phyloP scores from a whole-genome alignment of 257 asterid species.

The Solanum rostratum region DNA sequence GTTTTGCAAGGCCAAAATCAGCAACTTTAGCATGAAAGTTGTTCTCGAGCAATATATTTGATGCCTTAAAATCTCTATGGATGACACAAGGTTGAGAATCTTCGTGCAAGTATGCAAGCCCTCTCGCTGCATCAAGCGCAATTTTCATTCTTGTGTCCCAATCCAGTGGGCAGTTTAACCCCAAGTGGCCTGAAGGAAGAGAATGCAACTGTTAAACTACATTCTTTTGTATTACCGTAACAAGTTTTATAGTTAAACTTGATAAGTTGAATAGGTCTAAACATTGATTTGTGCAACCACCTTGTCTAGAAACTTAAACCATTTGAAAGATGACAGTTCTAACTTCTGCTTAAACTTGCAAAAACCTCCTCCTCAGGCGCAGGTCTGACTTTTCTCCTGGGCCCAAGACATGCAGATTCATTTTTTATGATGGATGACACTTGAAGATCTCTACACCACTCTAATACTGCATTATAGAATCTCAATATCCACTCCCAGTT shows the following conservation, averaged over 20 bases:
- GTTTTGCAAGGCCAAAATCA: constrained; percentile 97
- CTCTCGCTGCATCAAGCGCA: constrained; percentile 98
- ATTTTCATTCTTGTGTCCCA: constrained; percentile 97
- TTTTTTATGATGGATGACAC: not conserved
- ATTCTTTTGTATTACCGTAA: not conserved
- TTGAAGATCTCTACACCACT: not conserved
- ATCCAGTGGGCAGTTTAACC: constrained; percentile 86
- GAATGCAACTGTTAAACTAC: not conserved
- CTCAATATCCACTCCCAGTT: not conserved
- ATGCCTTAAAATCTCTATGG: constrained; percentile 94
- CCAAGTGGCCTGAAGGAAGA: constrained; percentile 67
- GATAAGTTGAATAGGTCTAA: not conserved
- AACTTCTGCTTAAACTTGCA: not conserved
- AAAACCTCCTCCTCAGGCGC: not conserved
- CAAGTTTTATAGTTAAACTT: not conserved
- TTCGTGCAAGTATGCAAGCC: constrained; percentile 95
- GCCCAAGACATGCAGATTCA: not conserved
- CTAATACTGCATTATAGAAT: not conserved
- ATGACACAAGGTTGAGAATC: constrained; percentile 98
- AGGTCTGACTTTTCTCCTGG: not conserved
- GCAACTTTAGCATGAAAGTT: constrained; percentile 92
- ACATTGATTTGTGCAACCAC: not conserved
- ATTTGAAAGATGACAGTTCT: not conserved
- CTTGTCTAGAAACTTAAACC: not conserved
- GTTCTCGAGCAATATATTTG: constrained; percentile 90